Base-by-base conservation (phyloP, 441 rosid species). In the Lepidium campestre region DNA sequence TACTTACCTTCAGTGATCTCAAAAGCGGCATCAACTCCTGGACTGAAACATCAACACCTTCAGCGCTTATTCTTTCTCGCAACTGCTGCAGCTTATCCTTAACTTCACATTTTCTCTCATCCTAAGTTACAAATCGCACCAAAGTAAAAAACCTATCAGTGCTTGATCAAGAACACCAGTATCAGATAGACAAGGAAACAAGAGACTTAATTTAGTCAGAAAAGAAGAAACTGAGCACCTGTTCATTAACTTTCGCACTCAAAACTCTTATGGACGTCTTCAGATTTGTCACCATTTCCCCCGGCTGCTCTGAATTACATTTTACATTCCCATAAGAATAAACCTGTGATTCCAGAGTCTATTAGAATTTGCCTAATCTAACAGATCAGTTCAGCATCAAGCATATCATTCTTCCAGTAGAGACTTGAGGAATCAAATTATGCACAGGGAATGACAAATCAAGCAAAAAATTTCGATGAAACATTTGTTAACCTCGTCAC, bases 1-100 rank as follows among this genome's bases (percentile, higher is more conserved):
- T 27, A 1, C 40, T 37, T 4, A 86, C 98, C 92, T 85, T 82
- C 4, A 82, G 29, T 15, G 82, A 77, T 69, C 70, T 48, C 72
- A 84, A 62, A 53, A 76, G 76, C 40, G 81, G 78, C 48, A 82
- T 32, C 72, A 92, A 55, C 59, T 74, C 82, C 70, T 70, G 78
- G 45, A 81, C 80, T 35, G 68, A 71, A 25, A 58, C 57, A 78
- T 73, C 70, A 22, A 72, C 81, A 13, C 69, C 77, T 47, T 79
- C 62, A 44, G 52, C 62, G 7, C 68, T 59, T 40, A 83, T 69
- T 73, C 77, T 78, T 70, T 81, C 85, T 18, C 77, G 79, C 50
- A 89, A 50, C 57, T 49, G 58, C 62, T 58, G 77, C 73, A 85
- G 62, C 68, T 79, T 72, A 42, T 22, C 70, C 66, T 77, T 46